phyloP scores from a whole-genome alignment of 495 filamentous ascomycete genomes.

The Penicillium crystallinum region DNA sequence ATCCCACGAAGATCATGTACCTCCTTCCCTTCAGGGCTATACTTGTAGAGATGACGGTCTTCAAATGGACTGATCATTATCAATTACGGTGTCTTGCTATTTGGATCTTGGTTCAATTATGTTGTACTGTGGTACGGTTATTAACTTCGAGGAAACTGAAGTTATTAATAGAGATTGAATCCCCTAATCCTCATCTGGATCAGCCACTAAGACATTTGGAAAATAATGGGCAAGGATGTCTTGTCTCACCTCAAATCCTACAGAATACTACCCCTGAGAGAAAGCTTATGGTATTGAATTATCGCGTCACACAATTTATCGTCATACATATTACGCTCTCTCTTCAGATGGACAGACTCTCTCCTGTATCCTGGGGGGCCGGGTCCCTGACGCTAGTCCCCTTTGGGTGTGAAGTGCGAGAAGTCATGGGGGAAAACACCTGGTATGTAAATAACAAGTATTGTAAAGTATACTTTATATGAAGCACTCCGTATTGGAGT shows the following conservation, averaged over 20 bases:
- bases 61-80: no score
- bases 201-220: not conserved
- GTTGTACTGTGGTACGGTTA: no score
- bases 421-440: conserved; percentile 1
- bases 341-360: not conserved
- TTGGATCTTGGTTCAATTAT: no score
- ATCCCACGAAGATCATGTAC: not conserved
- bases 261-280: not conserved
- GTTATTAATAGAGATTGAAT: conserved; percentile 3
- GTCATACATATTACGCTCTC: not conserved
- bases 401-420: conserved; percentile 1
- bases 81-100: no score
- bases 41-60: no score
- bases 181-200: conserved; percentile 7
- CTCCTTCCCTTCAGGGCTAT: no score
- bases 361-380: not conserved
- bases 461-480: not conserved
- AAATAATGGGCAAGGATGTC: not conserved
- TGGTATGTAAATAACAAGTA: conserved; percentile 1
- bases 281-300: not conserved
- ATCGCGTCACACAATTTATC: not conserved
- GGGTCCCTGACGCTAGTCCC: conserved; percentile 21
- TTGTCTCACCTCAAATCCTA: not conserved
- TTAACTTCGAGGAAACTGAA: not conserved
- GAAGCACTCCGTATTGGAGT: not conserved